A percentile compares a stretch with the other conserved stretches of the same genome.
Evolutionary conservation across 495 filamentous ascomycete genomes (phyloP).

Genomic region (Penicillium riverlandense): DNA sequence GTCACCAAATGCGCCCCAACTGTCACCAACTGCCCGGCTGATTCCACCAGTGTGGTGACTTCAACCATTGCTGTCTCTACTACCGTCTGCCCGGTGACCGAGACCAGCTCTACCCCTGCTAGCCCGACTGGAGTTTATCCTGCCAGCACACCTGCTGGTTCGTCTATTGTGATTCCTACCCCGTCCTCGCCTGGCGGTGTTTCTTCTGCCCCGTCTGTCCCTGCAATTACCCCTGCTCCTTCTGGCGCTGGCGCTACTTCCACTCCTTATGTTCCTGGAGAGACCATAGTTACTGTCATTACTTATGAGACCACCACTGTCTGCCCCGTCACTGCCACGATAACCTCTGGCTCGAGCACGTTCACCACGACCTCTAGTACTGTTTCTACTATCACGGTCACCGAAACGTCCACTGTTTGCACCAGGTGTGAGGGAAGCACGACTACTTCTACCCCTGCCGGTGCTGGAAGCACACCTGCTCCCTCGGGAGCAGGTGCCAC

Average conservation of each 20-base stretch:
- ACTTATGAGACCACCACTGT: conserved; percentile 14
- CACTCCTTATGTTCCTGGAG: conserved; percentile 3
- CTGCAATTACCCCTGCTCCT: background rate
- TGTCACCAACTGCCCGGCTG: conserved; percentile 53
- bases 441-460: background rate
- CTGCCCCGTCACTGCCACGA: conserved; percentile 2
- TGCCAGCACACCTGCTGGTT: background rate
- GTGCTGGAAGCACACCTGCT: background rate
- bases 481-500: conserved; percentile 21
- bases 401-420: conserved; percentile 53
- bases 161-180: background rate
- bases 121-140: background rate
- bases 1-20: conserved; percentile 50
- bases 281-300: conserved; percentile 5
- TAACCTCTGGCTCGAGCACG: background rate
- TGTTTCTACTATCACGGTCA: conserved; percentile 15
- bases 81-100: conserved; percentile 50
- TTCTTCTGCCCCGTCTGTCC: background rate
- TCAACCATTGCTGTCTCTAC: conserved; percentile 52
- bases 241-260: background rate
- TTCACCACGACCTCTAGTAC: background rate
- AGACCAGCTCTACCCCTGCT: conserved; percentile 3
- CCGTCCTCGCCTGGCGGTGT: background rate
- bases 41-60: conserved; percentile 45
- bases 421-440: conserved; percentile 34